Percentiles rank a stretch among this genome's conserved stretches.
These are phyloP conservation scores for Jasminum sambac DNA, from an alignment of 257 asterid genomes.

Conservation along the genomic window DNA sequence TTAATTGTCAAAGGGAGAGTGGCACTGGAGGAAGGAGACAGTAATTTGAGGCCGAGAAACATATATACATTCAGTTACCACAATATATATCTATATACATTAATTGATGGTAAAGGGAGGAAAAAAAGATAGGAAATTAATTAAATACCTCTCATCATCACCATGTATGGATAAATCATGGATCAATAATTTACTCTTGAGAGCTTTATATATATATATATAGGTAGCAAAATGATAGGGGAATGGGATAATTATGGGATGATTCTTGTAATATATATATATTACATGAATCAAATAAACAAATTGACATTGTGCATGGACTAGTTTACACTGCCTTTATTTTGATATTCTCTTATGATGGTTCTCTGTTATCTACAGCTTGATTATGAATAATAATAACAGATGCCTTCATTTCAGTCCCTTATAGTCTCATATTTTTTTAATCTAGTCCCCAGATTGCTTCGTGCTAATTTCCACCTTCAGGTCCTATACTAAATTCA, in stretches of 20 bases:
- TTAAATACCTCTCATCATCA: too few relatives aligned
- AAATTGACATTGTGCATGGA: neutral
- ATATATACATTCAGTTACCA: neutral
- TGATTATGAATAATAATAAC: too few relatives aligned
- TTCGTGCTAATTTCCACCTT: too few relatives aligned
- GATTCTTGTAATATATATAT: neutral
- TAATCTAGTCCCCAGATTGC: too few relatives aligned
- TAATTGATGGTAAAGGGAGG: neutral
- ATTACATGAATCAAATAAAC: neutral
- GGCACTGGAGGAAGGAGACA: conserved; percentile 53
- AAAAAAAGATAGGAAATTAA: neutral
- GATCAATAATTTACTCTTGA: neutral
- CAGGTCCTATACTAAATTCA: too few relatives aligned
- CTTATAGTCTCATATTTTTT: too few relatives aligned
- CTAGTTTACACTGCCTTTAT: neutral
- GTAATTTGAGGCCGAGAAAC: neutral
- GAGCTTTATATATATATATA: neutral
- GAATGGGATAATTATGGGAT: neutral
- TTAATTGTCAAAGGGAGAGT: conserved; percentile 52
- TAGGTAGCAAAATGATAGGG: neutral
- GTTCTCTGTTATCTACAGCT: too few relatives aligned
- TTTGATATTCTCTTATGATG: neutral
- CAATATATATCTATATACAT: neutral
- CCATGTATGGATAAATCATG: neutral
- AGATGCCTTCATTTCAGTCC: too few relatives aligned